Base-by-base conservation (phyloP, 1,139 yeast species). In the Geotrichum siamense region DNA sequence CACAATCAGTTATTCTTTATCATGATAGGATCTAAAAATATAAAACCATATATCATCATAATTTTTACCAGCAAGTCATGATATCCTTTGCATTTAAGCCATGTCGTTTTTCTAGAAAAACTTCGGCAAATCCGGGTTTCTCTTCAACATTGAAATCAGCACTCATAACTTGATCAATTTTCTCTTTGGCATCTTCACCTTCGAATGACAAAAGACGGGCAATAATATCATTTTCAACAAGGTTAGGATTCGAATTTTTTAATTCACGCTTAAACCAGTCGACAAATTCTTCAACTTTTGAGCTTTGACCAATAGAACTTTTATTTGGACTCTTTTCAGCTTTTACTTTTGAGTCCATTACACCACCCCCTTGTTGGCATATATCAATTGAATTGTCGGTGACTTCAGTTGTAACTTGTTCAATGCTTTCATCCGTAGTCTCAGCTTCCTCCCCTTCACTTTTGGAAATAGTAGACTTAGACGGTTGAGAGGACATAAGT, bases 51-150 rank as follows among this genome's bases (percentile, higher is more conserved):
- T n/a, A n/a, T n/a, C n/a, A n/a, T n/a, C 34, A 9, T 16, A 15
- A 16, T 22, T 31, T 9, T 33, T 21, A 8, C 39, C 39, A 36
- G 9, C 16, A 31, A 3, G 23, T 13, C 17, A 25, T 17, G 15
- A 31, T 25, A 20, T 32, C 38, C 15, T 32, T 26, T 15, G 17
- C 22, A 13, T 39, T 32, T 15, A 39, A 23, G 16, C 23, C 27
- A 17, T 27, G 38, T 58, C 91, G 79, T 59, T 82, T 79, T 65
- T 80, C 82, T 61, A 82, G 69, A 61, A 91, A 91, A 58, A 91
- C 97, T 48, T 75, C 77, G 1, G 97, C 94, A 68, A 89, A 91
- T 52, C 95, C 74, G 60, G 95, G 78, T 19, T 97, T 97, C 61
- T 91, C 96, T 83, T 89, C 79, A 2, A 91, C 82, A 2, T 91